phyloP scores from a whole-genome alignment of 768 basidiomycete genomes.

The Russula ochroleuca region DNA sequence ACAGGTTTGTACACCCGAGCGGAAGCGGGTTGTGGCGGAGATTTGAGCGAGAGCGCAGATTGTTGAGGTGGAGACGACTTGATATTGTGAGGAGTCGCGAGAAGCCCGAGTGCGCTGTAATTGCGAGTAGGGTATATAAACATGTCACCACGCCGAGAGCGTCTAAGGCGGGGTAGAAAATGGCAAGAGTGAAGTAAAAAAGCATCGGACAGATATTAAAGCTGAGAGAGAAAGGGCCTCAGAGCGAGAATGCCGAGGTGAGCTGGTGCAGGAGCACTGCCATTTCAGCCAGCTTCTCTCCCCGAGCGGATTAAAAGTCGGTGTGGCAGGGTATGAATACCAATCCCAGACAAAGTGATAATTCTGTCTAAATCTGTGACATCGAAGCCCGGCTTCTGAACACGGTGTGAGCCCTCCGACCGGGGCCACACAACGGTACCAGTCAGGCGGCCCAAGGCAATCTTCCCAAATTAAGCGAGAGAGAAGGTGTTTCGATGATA shows the following conservation, averaged over 20 bases:
- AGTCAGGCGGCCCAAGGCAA: slow-evolving; percentile 8
- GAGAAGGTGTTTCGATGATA: slow-evolving; percentile 8
- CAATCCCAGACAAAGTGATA: slow-evolving; percentile 17
- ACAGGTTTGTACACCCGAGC: slow-evolving; percentile 24
- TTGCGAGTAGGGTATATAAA: slow-evolving; percentile 18
- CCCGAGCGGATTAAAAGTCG: slow-evolving; percentile 2
- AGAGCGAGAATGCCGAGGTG: slow-evolving; percentile 16
- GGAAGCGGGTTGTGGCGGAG: not conserved
- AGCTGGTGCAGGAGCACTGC: slow-evolving; percentile 17
- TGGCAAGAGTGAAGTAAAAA: slow-evolving; percentile 11
- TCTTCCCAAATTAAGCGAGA: slow-evolving; percentile 21
- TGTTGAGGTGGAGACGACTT: slow-evolving; percentile 2
- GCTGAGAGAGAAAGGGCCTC: slow-evolving; percentile 6
- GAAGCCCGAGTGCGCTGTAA: slow-evolving; percentile 13
- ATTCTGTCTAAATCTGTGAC: slow-evolving; percentile 12
- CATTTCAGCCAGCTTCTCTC: slow-evolving; percentile 20
- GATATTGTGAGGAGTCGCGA: slow-evolving; percentile 1
- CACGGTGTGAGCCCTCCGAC: slow-evolving; percentile 14
- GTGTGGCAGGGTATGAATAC: slow-evolving; percentile 15
- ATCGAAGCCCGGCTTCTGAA: slow-evolving; percentile 19
- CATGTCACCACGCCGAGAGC: slow-evolving; percentile 21
- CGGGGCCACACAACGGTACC: slow-evolving; percentile 2
- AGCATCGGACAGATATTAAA: slow-evolving; percentile 14
- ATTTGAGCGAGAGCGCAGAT: not conserved
- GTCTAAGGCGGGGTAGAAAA: slow-evolving; percentile 9